Evolutionary conservation across 495 filamentous ascomycete species (phyloP), one percentile per base, ranked within the genome.

Genomic region (Aspergillus taichungensis): DNA sequence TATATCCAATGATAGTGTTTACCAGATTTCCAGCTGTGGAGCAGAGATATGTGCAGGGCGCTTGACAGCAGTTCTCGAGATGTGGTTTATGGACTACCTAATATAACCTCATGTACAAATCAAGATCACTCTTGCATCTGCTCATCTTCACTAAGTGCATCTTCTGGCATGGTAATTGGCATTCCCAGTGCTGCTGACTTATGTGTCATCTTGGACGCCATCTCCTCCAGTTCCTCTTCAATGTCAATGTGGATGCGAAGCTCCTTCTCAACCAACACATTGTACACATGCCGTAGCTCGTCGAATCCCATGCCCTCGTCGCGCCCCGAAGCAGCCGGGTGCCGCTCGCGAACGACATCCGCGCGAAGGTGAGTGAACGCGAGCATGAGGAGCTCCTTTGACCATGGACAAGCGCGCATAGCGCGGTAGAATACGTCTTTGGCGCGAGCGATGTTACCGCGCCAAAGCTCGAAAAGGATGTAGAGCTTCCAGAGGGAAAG

Each of bases 331-430:
- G 24, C 10, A 0, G 0, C 8, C 2, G 42, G 12, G 27, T 45
- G 31, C 8, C 7, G 12, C 8, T 39, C 41, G 2, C 27, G 28
- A 6, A 54, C 30, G 13, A 56, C 8, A 29, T 62, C 56, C 37
- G 50, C 58, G 47, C 56, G 60, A 18, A 80, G 62, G 52, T 71
- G 73, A 27, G 63, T 65, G 53, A 87, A 87, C 0, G 70, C 82
- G 24, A 83, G 53, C 67, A 85, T 69, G 43, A 78, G 73, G 8
- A 85, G 60, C 45, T 80, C 77, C 61, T 88, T 92, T 1, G 77
- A 79, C 85, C 86, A 86, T 1, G 85, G 85, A 62, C 85, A 89
- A 3, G 75, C 71, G 34, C 71, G 68, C 38, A 77, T 56, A 0
- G 60, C 69, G n/a, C 74, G 61, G 45, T 67, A 70, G 43, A 68